Evolutionary conservation across 495 filamentous ascomycete genomes (phyloP), one percentile per base, ranked within the genome.

Genomic region (Neurospora sublineolata): DNA sequence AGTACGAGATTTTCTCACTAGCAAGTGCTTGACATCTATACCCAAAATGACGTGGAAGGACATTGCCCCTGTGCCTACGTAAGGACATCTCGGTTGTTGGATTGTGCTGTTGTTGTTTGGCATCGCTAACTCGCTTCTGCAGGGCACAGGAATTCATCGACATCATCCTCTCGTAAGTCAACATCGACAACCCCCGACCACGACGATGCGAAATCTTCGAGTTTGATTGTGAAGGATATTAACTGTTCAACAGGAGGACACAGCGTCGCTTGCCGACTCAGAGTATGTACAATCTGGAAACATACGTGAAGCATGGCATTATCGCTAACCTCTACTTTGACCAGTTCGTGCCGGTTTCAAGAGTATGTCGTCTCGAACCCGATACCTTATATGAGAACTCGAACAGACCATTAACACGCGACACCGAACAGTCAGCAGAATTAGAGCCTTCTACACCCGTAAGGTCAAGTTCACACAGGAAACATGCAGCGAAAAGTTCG

Each of bases 401-500:
- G 23, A 37, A 68, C 36, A 41, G 11, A 18, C 33, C 46, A 37
- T 75, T 77, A 33, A 77, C 72, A 4, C 12, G 36, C 14, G 2
- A 58, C 40, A 7, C n/a, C 10, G 38, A 76, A 77, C 69, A 79
- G 77, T 99, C 79, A 93, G 89, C 77, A 90, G 95, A 86, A 98
- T 99, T 77, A 85, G 94, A 86, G 93, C 89, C 71, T 97, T 97
- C 85, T 97, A 97, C 79, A 97, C 94, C 72, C 88, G 95, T 79
- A 98, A 99, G 83, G 95, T 98, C 86, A 99, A 98, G 77, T 98
- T 92, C 80, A 98, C 95, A n/a, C 90, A 94, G 78, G 94, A 97
- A 82, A 97, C 95, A 52, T 97, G 97, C 82, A 88, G 89, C 70
- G 95, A 99, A 76, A 97, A 98, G 83, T 89, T 99, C 72, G 89